Percentiles rank a stretch among this genome's conserved stretches.
phyloP scores from a whole-genome alignment of 495 filamentous ascomycete species.

The Lasiosphaeria hispida region DNA sequence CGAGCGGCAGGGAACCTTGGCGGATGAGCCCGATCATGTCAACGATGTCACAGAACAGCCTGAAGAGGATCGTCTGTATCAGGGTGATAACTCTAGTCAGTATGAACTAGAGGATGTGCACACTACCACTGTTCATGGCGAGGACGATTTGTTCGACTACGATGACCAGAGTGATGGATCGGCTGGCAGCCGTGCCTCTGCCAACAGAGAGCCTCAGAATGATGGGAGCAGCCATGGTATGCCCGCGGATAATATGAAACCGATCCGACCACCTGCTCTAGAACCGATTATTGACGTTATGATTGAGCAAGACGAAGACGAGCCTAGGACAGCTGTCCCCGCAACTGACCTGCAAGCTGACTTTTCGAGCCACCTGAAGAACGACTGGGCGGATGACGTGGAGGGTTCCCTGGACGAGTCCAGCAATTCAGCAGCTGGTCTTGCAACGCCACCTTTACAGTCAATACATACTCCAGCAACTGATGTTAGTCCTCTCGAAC shows the following conservation, averaged over 20 bases:
- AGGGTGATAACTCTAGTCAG: not conserved
- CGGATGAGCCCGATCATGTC: constrained; percentile 7
- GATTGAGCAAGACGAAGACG: not conserved
- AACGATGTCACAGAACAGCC: not conserved
- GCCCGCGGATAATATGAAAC: not conserved
- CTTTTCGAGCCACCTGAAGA: no score
- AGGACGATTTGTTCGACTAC: constrained; percentile 26
- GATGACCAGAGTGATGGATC: constrained; percentile 18
- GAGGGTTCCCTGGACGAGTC: not conserved
- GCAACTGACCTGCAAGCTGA: no score
- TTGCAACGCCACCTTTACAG: not conserved
- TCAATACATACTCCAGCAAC: constrained; percentile 1
- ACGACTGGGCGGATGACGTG: not conserved
- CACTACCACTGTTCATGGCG: constrained; percentile 25
- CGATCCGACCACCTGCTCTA: not conserved
- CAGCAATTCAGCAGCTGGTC: not conserved
- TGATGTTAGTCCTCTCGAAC: not conserved
- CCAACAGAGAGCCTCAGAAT: not conserved
- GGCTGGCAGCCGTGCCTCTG: not conserved
- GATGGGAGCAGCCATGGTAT: not conserved
- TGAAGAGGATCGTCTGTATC: not conserved
- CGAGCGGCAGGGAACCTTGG: not conserved
- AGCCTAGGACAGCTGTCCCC: constrained; percentile 11
- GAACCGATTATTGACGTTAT: not conserved
- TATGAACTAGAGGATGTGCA: constrained; percentile 17